Evolutionary conservation across 1,284 basidiomycete genomes (phyloP).

Genomic region (Anthracocystis walkeri): DNA sequence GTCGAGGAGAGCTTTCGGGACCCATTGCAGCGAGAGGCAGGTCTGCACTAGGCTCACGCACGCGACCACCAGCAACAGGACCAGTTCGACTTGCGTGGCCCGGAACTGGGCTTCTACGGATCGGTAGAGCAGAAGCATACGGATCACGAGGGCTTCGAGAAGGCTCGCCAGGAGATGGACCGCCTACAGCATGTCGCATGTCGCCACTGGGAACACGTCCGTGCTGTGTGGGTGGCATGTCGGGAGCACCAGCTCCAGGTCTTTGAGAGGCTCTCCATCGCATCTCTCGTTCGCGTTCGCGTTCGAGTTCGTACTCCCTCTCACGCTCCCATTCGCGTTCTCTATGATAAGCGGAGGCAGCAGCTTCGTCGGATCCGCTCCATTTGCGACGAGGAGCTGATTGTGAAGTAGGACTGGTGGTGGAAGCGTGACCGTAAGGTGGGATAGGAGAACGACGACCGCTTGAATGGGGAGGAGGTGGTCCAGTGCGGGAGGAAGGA

Average conservation of each 20-base stretch:
- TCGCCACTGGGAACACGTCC: constrained; percentile 34
- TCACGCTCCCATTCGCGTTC: constrained; percentile 53
- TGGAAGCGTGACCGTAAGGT: constrained; percentile 26
- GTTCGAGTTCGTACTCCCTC: constrained; percentile 44
- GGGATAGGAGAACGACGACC: constrained; percentile 36
- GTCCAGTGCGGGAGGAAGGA: constrained; percentile 30
- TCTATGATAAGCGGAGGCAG: constrained; percentile 29
- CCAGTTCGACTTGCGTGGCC: constrained; percentile 21
- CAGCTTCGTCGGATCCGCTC: constrained; percentile 54
- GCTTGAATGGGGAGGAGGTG: constrained; percentile 21
- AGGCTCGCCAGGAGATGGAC: constrained; percentile 27
- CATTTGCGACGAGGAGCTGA: constrained; percentile 54
- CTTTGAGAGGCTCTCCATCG: constrained; percentile 47
- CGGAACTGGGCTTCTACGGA: constrained; percentile 35
- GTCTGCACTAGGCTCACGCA: constrained; percentile 44
- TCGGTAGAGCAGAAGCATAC: constrained; percentile 26
- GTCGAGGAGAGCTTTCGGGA: constrained; percentile 38
- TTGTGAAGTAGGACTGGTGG: constrained; percentile 43
- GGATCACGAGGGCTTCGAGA: constrained; percentile 38
- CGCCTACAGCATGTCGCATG: constrained; percentile 26
- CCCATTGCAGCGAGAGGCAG: constrained; percentile 32
- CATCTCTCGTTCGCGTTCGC: constrained; percentile 51
- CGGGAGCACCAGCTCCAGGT: constrained; percentile 13
- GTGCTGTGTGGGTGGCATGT: constrained; percentile 34
- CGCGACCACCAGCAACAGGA: constrained; percentile 14